phyloP scores from a whole-genome alignment of 1,284 basidiomycete species.

The Mycena sp. region DNA sequence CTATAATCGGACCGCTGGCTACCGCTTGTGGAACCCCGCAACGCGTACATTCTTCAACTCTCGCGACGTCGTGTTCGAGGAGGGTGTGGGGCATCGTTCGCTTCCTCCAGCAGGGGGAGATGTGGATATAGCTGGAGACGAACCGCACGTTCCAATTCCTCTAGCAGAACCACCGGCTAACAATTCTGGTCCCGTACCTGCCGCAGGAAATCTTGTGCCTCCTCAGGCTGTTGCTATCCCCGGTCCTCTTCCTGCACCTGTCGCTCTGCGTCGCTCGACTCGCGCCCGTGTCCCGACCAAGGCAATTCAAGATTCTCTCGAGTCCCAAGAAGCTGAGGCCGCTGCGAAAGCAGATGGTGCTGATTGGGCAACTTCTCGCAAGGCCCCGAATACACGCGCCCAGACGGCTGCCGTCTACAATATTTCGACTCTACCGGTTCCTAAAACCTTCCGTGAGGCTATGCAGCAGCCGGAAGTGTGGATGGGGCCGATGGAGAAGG shows the following conservation, averaged over 20 bases:
- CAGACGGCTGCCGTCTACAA: conserved; percentile 2
- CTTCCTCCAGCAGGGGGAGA: conserved; percentile 24
- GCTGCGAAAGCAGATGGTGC: conserved; percentile 7
- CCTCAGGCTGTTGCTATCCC: background rate
- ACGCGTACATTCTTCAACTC: conserved; percentile 16
- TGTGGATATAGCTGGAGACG: conserved; percentile 13
- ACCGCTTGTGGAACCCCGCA: conserved; percentile 30
- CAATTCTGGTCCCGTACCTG: background rate
- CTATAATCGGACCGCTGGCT: conserved; percentile 32
- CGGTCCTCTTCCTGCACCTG: background rate
- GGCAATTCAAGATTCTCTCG: conserved; percentile 6
- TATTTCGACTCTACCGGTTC: conserved; percentile 11
- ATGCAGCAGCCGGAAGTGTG: conserved; percentile 30
- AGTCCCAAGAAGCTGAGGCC: background rate
- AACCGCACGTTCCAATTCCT: background rate
- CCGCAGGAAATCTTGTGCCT: background rate
- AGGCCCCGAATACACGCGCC: conserved; percentile 1
- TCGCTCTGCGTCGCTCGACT: conserved; percentile 1
- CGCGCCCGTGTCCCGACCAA: background rate
- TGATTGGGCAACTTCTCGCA: conserved; percentile 11
- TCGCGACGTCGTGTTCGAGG: conserved; percentile 40
- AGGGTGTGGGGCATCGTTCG: conserved; percentile 28
- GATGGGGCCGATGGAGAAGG: conserved; percentile 31
- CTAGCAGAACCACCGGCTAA: background rate
- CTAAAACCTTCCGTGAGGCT: conserved; percentile 29